Percentiles rank a stretch among this genome's conserved stretches.
phyloP scores from a whole-genome alignment of 257 asterid genomes.

The Pogostemon cablin region DNA sequence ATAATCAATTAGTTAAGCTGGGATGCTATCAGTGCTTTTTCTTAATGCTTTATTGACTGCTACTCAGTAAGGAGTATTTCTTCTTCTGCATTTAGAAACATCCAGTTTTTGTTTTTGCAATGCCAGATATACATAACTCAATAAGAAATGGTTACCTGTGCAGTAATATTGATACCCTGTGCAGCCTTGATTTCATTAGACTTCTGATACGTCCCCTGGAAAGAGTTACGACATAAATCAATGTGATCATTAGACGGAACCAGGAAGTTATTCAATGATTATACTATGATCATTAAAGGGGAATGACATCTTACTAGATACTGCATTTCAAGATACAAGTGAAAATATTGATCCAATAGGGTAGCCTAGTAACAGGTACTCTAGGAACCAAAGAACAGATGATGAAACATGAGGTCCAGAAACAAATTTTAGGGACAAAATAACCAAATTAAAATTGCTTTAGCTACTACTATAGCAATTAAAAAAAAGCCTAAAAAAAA shows the following conservation, averaged over 20 bases:
- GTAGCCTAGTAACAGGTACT: constrained; percentile 16
- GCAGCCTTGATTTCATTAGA: constrained; percentile 97
- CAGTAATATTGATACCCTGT: constrained; percentile 93
- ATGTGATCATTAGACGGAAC: constrained; percentile 14
- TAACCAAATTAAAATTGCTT: background rate
- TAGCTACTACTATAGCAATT: constrained; percentile 8
- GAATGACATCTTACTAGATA: background rate
- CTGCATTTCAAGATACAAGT: constrained; percentile 21
- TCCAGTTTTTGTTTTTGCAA: constrained; percentile 8
- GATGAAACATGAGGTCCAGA: background rate
- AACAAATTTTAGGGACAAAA: constrained; percentile 13
- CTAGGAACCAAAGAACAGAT: constrained; percentile 1
- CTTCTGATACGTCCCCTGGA: constrained; percentile 88
- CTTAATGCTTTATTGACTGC: background rate
- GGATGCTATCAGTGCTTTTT: background rate
- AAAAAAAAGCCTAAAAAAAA: constrained; percentile 6
- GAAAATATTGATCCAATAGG: constrained; percentile 18
- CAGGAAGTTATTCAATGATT: background rate
- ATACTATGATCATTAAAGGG: constrained; percentile 23
- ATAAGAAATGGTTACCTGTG: constrained; percentile 61
- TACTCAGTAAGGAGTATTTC: background rate
- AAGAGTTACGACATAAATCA: constrained; percentile 13
- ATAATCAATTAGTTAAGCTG: constrained; percentile 18
- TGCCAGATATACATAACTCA: constrained; percentile 11
- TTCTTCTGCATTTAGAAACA: constrained; percentile 6